Percentiles rank a stretch among this genome's conserved stretches.
Evolutionary conservation across 2,329 filamentous ascomycete genomes (phyloP).

Genomic region (Phaeosphaeriaceae sp.): DNA sequence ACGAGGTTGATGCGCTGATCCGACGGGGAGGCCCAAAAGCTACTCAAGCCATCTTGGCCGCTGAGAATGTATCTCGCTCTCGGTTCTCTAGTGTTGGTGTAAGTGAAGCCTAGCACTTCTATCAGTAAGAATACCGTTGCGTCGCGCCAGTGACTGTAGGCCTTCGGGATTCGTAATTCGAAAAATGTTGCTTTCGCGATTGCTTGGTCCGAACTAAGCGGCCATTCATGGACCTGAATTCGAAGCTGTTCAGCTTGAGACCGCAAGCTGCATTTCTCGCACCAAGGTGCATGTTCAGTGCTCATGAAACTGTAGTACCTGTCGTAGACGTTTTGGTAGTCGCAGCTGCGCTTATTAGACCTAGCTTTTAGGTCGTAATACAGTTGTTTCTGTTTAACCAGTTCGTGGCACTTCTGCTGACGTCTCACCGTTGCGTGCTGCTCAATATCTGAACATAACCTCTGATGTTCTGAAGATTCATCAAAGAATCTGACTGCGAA

Average conservation of each 20-base stretch:
- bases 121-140: constrained; percentile 51
- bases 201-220: background rate
- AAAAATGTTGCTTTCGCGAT: too few relatives aligned
- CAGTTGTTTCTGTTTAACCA: constrained; percentile 8
- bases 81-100: background rate
- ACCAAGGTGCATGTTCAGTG: background rate
- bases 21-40: background rate
- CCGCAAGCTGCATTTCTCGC: constrained; percentile 15
- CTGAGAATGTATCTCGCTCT: constrained; percentile 10
- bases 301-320: too few relatives aligned
- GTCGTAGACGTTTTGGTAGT: too few relatives aligned
- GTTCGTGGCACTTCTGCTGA: constrained; percentile 23
- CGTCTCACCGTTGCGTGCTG: constrained; percentile 37
- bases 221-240: background rate
- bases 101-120: constrained; percentile 43
- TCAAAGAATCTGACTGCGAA: constrained; percentile 59
- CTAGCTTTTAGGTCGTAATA: constrained; percentile 16
- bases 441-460: constrained; percentile 48
- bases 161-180: too few relatives aligned
- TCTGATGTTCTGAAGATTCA: constrained; percentile 50
- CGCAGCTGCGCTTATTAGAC: background rate
- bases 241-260: constrained; percentile 1
- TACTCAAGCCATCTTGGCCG: constrained; percentile 8
- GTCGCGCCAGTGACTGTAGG: constrained; percentile 41
- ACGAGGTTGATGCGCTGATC: constrained; percentile 36